Evolutionary conservation across 2,329 filamentous ascomycete species (phyloP), one percentile per base, ranked within the genome.

Genomic region (Epichloe glyceriae): DNA sequence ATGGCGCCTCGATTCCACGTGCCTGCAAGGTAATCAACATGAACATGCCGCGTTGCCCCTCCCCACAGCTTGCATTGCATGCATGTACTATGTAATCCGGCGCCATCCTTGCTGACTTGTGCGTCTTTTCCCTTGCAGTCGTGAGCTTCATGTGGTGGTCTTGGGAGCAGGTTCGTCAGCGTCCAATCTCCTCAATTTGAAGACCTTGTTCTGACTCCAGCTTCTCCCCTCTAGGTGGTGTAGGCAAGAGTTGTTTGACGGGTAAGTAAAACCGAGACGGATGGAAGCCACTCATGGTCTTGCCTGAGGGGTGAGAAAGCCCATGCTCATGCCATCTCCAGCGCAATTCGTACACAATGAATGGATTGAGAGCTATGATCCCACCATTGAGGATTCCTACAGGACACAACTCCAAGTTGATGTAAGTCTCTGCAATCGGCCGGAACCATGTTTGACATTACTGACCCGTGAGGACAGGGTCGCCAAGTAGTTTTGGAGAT

Each of bases 321-420:
- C 8, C 14, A 12, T 37, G 26, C 46, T 53, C 30, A 49, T 33
- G 17, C 60, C 17, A 60, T 58, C 47, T 44, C 53, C 53, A 88
- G 88, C 89, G 61, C 88, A 95, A 74, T 95, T 94, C 62, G 88
- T 95, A 49, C 88, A 93, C 68, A 90, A 93, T 70, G 85, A 94
- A 60, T 94, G 88, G 86, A 91, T 95, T 64, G 88, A 95, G 68
- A 86, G 82, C 66, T 88, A 88, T 68, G 84, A 88, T 65, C 84
- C 84, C 15, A 88, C 84, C 17, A 88, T 88, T 59, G 84, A 88
- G 64, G 84, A 88, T 66, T 85, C 84, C 33, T 88, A 88, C 64
- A 76, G 84, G 54, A 86, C 83, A 54, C 82, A 86, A 58, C 74
- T 86, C 43, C 75, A 89, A 59, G 86, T 95, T 55, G 88, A 95